A percentile compares a stretch with the other conserved stretches of the same genome.
These are phyloP conservation scores for Brassica cretica DNA, from an alignment of 345 rosid genomes.

Conservation along the genomic window DNA sequence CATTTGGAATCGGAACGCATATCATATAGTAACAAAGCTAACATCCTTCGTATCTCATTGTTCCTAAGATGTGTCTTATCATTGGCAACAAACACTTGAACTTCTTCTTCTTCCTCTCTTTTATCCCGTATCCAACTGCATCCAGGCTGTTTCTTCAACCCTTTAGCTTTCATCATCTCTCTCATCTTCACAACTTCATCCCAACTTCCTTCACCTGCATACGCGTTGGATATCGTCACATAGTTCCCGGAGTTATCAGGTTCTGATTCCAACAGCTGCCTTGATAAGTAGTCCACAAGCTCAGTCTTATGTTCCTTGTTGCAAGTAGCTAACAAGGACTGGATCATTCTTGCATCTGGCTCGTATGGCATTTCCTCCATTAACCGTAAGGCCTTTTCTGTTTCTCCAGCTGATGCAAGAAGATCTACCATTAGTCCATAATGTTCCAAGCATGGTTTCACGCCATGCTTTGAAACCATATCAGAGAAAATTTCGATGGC, in stretches of 20 bases:
- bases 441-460: conserved; percentile 52
- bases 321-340: conserved; percentile 50
- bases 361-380: conserved; percentile 45
- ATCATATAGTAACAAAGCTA: conserved; percentile 44
- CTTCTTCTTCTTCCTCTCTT: conserved; percentile 41
- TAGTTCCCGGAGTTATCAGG: conserved; percentile 54
- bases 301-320: conserved; percentile 40
- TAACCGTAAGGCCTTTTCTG: conserved; percentile 45
- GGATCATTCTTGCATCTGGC: conserved; percentile 51
- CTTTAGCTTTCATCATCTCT: conserved; percentile 54
- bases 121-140: conserved; percentile 59
- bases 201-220: conserved; percentile 59
- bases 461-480: conserved; percentile 37
- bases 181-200: conserved; percentile 46
- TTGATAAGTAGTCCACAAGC: conserved; percentile 45
- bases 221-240: conserved; percentile 55
- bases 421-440: conserved; percentile 52
- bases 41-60: conserved; percentile 35
- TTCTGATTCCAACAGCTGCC: conserved; percentile 40
- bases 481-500: conserved; percentile 43
- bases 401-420: conserved; percentile 47
- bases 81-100: conserved; percentile 52
- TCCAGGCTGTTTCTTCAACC: conserved; percentile 56
- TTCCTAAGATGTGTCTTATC: conserved; percentile 46
- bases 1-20: conserved; percentile 11